Evolutionary conservation across 2,329 filamentous ascomycete genomes (phyloP), one percentile per base, ranked within the genome.

Genomic region (Pyrenophora tritici-repentis): DNA sequence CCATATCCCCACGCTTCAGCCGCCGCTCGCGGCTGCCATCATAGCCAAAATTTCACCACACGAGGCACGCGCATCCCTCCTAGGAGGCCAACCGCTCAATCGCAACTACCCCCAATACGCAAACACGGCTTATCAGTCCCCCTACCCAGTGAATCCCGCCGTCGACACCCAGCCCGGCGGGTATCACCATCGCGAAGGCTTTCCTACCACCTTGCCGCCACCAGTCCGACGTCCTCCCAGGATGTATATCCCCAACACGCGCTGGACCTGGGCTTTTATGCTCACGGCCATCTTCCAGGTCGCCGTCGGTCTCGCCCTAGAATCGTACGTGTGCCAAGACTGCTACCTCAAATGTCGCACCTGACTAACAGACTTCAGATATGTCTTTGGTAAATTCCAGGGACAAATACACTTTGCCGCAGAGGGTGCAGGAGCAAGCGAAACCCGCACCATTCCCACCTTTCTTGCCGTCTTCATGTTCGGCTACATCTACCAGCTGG

Each of bases 401-500:
- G 76, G 76, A 36, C 85, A 79, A 56, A 72, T 83, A 31, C 61
- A 72, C 10, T 75, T 78, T 38, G 68, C 78, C 36, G 55, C 60
- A 37, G 66, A 76, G 49, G 70, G 75, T 24, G 56, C 65, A 14
- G 50, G 50, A 37, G 67, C 72, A 42, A 77, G 71, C 40, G 76
- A 79, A 42, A 76, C 79, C 41, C 79, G 77, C 72, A 84, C 92
- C 0, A 96, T 99, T 58, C 93, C 94, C 20, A 97, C 93, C 32
- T 97, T 97, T 76, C 81, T 99, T 51, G 91, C 93, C 18, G 85
- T 99, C 39, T 96, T 97, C 79, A 96, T 97, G 73, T 97, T 99
- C 73, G 94, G 91, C 55, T 97, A 96, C 77, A 75, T 99, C 50
- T 99, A 97, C 77, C 87, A 96, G 70, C 78, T 97, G 26, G 78